Percentiles rank a stretch among this genome's conserved stretches.
These are phyloP conservation scores for Rubia tinctorum DNA, from an alignment of 305 asterid genomes.

Conservation along the genomic window DNA sequence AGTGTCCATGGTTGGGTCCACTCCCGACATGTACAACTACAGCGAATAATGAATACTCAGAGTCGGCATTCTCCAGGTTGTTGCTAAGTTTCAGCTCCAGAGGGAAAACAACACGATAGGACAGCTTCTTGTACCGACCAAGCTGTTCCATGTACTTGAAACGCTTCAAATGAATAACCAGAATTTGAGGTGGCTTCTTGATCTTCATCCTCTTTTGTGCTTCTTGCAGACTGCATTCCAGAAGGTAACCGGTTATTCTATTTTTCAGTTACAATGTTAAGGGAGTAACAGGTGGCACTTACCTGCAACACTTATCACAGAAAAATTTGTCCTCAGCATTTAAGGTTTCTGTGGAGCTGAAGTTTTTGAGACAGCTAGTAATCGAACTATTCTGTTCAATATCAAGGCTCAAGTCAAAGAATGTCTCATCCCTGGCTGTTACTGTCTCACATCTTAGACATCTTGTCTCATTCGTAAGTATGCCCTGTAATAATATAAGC, in stretches of 20 bases:
- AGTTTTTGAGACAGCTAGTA: constrained; percentile 81
- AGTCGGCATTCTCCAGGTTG: constrained; percentile 57
- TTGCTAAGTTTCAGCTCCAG: constrained; percentile 73
- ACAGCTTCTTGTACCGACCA: constrained; percentile 66
- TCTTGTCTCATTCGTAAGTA: constrained; percentile 83
- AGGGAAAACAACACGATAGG: constrained; percentile 80
- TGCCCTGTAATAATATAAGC: constrained; percentile 54
- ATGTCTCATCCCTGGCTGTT: constrained; percentile 90
- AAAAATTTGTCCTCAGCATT: constrained; percentile 92
- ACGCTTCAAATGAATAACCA: constrained; percentile 86
- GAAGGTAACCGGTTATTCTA: constrained; percentile 4
- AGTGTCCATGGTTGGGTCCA: constrained; percentile 92
- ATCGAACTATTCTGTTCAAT: constrained; percentile 91
- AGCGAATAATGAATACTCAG: constrained; percentile 72
- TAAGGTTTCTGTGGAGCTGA: constrained; percentile 89
- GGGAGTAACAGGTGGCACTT: constrained; percentile 20
- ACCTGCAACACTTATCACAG: constrained; percentile 95
- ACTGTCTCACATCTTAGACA: constrained; percentile 92
- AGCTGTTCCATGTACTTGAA: constrained; percentile 86
- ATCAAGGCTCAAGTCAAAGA: constrained; percentile 93
- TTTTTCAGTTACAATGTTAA: background rate
- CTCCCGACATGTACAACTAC: constrained; percentile 93
- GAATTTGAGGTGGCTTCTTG: constrained; percentile 72
- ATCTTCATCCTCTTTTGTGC: constrained; percentile 92
- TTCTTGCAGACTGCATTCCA: constrained; percentile 70